Conservation (phyloP, 306 rosid genomes). For the Cicer judaicum region DNA sequence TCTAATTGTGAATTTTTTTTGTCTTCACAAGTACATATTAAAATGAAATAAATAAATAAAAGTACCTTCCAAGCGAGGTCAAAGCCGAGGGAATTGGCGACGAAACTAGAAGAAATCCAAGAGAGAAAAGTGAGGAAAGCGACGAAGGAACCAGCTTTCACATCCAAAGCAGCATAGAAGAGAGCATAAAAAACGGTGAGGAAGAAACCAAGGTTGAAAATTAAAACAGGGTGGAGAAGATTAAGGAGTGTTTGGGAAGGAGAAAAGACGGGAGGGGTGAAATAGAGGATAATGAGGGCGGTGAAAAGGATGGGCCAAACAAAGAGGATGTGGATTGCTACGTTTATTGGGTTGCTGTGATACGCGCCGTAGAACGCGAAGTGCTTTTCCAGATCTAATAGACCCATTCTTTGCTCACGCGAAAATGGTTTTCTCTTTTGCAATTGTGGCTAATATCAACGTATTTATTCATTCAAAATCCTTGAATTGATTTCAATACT, state of each 20-base stretch:
- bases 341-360: constrained; percentile 76
- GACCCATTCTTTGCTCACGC: constrained; percentile 44
- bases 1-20: background rate
- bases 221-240: constrained; percentile 41
- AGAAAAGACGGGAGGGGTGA: constrained; percentile 64
- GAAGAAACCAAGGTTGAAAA: constrained; percentile 69
- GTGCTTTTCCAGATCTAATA: constrained; percentile 79
- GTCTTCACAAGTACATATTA: too few species aligned
- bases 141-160: constrained; percentile 72
- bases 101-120: constrained; percentile 65
- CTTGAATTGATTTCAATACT: too few species aligned
- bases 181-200: constrained; percentile 54
- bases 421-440: too few species aligned
- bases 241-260: constrained; percentile 36
- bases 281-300: constrained; percentile 56
- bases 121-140: constrained; percentile 65
- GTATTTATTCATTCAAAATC: too few species aligned
- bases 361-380: constrained; percentile 90
- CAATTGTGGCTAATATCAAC: background rate
- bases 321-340: constrained; percentile 64
- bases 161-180: constrained; percentile 66
- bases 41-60: too few species aligned
- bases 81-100: constrained; percentile 60
- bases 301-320: constrained; percentile 91
- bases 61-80: constrained; percentile 74